phyloP scores from a whole-genome alignment of 768 basidiomycete species.

The Collybiopsis luxurians region DNA sequence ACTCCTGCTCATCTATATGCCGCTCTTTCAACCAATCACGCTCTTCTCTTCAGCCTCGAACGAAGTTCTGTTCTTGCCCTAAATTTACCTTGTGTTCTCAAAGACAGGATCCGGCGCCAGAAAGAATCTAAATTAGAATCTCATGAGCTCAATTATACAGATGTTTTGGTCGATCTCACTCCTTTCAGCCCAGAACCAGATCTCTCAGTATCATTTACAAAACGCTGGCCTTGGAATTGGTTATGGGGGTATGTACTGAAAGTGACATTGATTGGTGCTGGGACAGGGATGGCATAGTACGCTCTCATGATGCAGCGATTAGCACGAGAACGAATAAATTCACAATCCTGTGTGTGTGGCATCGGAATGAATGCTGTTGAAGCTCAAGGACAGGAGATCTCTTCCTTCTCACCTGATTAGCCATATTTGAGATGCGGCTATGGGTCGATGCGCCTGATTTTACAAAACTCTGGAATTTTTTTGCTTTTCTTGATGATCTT shows the following conservation, averaged over 20 bases:
- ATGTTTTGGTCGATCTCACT: not conserved
- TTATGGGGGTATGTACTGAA: constrained; percentile 35
- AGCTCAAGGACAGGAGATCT: not conserved
- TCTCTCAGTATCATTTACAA: constrained; percentile 17
- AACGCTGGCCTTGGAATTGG: constrained; percentile 19
- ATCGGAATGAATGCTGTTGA: no score
- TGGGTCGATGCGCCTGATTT: constrained; percentile 29
- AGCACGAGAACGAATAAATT: constrained; percentile 22
- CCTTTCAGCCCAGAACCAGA: constrained; percentile 6
- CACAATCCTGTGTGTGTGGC: no score
- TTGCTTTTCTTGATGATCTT: not conserved
- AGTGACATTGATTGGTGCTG: constrained; percentile 65
- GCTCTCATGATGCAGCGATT: constrained; percentile 52
- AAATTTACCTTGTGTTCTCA: constrained; percentile 46
- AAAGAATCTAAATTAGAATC: no score
- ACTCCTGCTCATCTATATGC: constrained; percentile 52
- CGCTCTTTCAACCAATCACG: constrained; percentile 52
- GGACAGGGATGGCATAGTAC: constrained; percentile 67
- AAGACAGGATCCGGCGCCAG: constrained; percentile 18
- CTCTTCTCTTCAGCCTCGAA: constrained; percentile 77
- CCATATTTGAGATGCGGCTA: constrained; percentile 45
- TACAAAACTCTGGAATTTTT: not conserved
- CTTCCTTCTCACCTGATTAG: constrained; percentile 21
- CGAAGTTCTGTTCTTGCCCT: constrained; percentile 64
- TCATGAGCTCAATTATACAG: constrained; percentile 12